A percentile compares a stretch with the other conserved stretches of the same genome.
These are phyloP conservation scores for Amphichorda felina DNA, from an alignment of 2,329 filamentous ascomycete species.

Conservation along the genomic window DNA sequence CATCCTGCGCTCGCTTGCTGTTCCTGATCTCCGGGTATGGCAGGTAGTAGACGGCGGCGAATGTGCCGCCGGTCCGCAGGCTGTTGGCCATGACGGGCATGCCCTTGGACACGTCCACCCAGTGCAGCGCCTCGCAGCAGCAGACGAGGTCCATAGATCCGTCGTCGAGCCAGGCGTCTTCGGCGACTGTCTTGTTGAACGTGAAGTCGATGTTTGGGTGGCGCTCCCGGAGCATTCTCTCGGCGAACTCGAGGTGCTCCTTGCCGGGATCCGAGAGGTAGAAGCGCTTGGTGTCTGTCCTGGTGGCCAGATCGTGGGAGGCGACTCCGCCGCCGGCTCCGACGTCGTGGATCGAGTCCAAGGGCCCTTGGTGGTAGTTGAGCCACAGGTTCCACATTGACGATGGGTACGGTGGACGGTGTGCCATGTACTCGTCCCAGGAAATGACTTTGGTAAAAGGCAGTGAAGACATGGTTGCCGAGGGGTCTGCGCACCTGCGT, in stretches of 20 bases:
- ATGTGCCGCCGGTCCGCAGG: neutral
- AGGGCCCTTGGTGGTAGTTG: neutral
- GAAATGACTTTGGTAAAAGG: neutral
- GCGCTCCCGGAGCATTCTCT: neutral
- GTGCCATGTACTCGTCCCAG: slow-evolving; percentile 1
- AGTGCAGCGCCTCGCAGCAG: slow-evolving; percentile 1
- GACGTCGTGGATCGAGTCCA: neutral
- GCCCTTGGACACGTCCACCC: neutral
- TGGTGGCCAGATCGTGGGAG: neutral
- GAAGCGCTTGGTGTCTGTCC: neutral
- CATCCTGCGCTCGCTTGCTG: neutral
- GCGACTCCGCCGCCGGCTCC: neutral
- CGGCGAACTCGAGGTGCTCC: slow-evolving; percentile 1
- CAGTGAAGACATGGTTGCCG: neutral
- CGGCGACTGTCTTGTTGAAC: neutral
- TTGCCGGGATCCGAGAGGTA: neutral
- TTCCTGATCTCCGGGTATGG: neutral
- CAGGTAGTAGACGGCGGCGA: slow-evolving; percentile 1
- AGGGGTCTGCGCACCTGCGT: no score
- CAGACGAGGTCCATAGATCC: neutral
- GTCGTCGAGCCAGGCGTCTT: neutral
- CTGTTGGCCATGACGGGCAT: slow-evolving; percentile 1
- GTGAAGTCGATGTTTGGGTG: neutral
- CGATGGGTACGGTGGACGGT: neutral
- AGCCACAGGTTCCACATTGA: slow-evolving; percentile 1